Conservation (phyloP, 176 grass and related monocot genomes). For the Carex myosuroides region DNA sequence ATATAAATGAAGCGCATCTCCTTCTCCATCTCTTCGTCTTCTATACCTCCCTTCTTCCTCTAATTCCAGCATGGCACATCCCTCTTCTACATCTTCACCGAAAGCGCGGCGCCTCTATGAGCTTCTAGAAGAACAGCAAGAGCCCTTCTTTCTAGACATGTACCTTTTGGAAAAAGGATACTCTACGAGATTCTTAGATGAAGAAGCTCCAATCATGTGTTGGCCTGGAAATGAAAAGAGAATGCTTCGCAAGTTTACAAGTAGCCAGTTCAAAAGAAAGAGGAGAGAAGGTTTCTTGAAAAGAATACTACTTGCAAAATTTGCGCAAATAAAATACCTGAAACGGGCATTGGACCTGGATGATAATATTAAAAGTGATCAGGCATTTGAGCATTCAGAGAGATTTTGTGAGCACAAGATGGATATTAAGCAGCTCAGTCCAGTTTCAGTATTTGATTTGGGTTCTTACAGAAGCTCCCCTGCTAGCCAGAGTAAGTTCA, state of each 20-base stretch:
- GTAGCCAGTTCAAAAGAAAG: conserved; percentile 12
- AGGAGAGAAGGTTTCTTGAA: conserved; percentile 25
- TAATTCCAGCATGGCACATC: conserved; percentile 28
- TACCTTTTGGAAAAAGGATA: conserved; percentile 85
- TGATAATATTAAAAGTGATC: not conserved
- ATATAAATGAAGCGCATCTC: not conserved
- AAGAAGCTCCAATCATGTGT: conserved; percentile 36
- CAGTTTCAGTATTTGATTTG: conserved; percentile 72
- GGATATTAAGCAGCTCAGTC: conserved; percentile 63
- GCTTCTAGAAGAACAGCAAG: conserved; percentile 82
- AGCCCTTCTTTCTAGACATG: conserved; percentile 66
- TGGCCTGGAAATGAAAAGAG: conserved; percentile 44
- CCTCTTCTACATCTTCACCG: conserved; percentile 29
- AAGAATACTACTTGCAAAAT: conserved; percentile 44
- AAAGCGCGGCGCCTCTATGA: conserved; percentile 54
- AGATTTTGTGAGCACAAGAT: conserved; percentile 10
- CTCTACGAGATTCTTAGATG: conserved; percentile 37
- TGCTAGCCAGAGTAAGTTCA: conserved; percentile 20
- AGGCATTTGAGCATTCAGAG: not conserved
- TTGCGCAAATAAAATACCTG: conserved; percentile 29
- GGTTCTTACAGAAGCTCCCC: conserved; percentile 42
- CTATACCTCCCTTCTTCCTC: not conserved
- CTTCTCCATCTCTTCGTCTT: not conserved
- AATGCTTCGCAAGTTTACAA: conserved; percentile 35
- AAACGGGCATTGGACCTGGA: not conserved